Evolutionary conservation across 495 filamentous ascomycete genomes (phyloP).

Genomic region (Neurospora cerealis): DNA sequence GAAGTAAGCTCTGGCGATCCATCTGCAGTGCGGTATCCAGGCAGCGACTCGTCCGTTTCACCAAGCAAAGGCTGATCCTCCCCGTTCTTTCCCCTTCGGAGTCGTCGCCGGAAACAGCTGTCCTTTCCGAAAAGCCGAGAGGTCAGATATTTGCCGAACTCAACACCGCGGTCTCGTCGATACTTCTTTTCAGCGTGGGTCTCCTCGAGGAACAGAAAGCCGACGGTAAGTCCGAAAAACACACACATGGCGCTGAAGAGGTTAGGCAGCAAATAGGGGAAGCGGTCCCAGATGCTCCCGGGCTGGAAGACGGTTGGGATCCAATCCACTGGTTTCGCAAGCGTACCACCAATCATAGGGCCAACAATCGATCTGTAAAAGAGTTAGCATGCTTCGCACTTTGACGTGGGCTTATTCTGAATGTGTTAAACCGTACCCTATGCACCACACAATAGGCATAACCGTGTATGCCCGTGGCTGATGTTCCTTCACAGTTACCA

Average conservation of each 20-base stretch:
- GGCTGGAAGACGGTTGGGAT: constrained; percentile 68
- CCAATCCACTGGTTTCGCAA: constrained; percentile 75
- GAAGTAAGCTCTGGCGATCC: constrained; percentile 22
- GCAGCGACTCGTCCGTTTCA: constrained; percentile 45
- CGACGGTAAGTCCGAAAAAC: constrained; percentile 65
- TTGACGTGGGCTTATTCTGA: not conserved
- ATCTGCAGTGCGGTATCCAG: constrained; percentile 57
- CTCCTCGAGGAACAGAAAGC: constrained; percentile 87
- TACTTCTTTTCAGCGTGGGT: constrained; percentile 80
- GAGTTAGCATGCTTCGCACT: constrained; percentile 3
- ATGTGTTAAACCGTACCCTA: constrained; percentile 49
- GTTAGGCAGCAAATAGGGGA: constrained; percentile 90
- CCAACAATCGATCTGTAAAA: constrained; percentile 61
- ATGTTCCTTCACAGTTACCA: constrained; percentile 85
- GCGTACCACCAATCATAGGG: constrained; percentile 77
- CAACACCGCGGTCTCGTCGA: constrained; percentile 63
- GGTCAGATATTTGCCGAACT: constrained; percentile 66
- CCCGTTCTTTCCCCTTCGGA: constrained; percentile 21
- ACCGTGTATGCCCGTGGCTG: constrained; percentile 88
- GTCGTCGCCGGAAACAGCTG: constrained; percentile 3
- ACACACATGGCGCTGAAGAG: constrained; percentile 78
- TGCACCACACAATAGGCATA: constrained; percentile 96
- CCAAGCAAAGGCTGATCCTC: constrained; percentile 45
- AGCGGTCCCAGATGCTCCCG: constrained; percentile 69
- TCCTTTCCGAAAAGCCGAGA: constrained; percentile 27